Evolutionary conservation across 1,139 yeast species (phyloP), one percentile per base, ranked within the genome.

Genomic region (Nakaseomyces kungkrabaensis): DNA sequence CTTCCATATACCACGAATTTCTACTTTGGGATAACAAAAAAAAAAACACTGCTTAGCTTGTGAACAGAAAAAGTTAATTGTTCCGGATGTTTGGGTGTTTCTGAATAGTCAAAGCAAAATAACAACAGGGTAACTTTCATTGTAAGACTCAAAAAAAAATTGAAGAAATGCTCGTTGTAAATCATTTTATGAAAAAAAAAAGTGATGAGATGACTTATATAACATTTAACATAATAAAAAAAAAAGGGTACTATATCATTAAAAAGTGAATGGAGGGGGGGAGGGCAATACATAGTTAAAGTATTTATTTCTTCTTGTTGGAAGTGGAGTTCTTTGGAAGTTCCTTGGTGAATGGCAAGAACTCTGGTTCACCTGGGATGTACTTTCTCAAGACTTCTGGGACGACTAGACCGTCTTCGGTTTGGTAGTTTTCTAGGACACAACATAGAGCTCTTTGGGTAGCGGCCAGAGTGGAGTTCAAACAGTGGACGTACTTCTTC

Each of bases 361-460:
- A 92, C 68, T 90, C 97, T 43, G 97, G 97, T 73, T 89, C 96
- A 59, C 98, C 98, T 52, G 98, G 98, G 66, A 92, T 88, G 76
- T 85, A 90, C 71, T 79, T 85, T 74, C 97, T 85, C 70, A 92
- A 81, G 38, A 89, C 97, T 73, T 89, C 95, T 54, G 99, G 99
- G 59, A 92, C 79, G 53, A 80, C 81, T 65, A 94, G 77, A 61
- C 98, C 97, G 58, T 89, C 96, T 66, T 86, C 96, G 52, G 92
- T 90, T 76, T 92, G 98, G 74, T 92, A 92, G 77, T 92, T 92
- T 74, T 94, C 98, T 68, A 94, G 77, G 57, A 92, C 77, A 77
- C 98, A 92, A 75, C 98, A 92, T 66, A 92, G 76, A 13, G 98
- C 96, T 74, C 98, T 87, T 77, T 92, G 95, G 54, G 98, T 92